Evolutionary conservation across 148 eudicot genomes (phyloP), one percentile per base, ranked within the genome.

Genomic region (Tetragonia tetragonoides): DNA sequence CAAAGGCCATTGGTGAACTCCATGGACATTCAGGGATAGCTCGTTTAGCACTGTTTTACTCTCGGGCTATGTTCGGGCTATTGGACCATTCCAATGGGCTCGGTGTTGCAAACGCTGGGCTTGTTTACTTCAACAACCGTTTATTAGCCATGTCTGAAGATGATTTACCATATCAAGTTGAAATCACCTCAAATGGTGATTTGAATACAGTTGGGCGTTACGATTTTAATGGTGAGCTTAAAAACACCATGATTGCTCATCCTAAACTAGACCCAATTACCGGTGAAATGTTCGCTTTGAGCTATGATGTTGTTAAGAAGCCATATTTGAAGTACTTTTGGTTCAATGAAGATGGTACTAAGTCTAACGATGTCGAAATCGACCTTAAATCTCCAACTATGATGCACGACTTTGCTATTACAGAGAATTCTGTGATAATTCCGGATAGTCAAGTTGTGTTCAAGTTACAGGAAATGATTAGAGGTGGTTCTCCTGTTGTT

Each of bases 371-470:
- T 6, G 91, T 93, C 0, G 92, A 90, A 28, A 93, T 93, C 28
- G 81, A 87, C 0, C 81, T 93, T 6, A 38, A 86, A 0, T 77
- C 87, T 0, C 84, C 98, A 0, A 93, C 98, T 0, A 91, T 93
- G 98, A 88, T 93, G 86, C 98, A 93, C 39, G 98, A 93, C 56
- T 93, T 93, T 51, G 98, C 98, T 0, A 90, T 93, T 16, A 88
- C 98, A 0, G 91, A 93, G 83, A 87, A 81, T 2, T 84, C 77
- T 23, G 91, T 93, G 1, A 81, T 93, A 0, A 77, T 93, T 11
- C 98, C 98, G 0, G 97, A 93, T 51, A 89, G 89, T 73, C 97
- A 93, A 66, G 93, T 93, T 8, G 97, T 93, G 66, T 93, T 93
- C 82, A 88, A 89, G 84, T 68, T 93, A 2, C 88, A 89, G 47